phyloP scores from a whole-genome alignment of 1,139 yeast genomes.

The Blastobotrys proliferans region DNA sequence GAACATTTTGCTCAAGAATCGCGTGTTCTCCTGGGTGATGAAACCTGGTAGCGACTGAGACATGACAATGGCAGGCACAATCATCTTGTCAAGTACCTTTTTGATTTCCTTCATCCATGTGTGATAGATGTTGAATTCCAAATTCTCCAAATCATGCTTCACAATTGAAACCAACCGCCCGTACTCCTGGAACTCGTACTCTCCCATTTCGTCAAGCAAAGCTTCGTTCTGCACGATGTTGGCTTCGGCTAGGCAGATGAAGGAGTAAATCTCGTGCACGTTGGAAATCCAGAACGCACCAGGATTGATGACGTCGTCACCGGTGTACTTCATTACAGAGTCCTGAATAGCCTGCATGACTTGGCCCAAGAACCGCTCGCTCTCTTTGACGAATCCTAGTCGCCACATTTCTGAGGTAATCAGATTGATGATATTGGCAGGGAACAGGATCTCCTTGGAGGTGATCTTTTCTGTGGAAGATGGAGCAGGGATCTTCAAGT shows the following conservation, averaged over 20 bases:
- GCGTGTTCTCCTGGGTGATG: conserved; percentile 81
- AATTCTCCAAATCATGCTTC: conserved; percentile 88
- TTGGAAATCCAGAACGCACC: conserved; percentile 99
- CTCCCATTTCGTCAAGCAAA: conserved; percentile 79
- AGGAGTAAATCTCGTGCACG: conserved; percentile 92
- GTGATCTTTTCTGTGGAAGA: conserved; percentile 78
- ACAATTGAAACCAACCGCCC: conserved; percentile 86
- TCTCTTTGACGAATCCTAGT: conserved; percentile 85
- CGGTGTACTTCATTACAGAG: conserved; percentile 45
- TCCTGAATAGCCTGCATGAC: conserved; percentile 85
- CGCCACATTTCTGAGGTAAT: conserved; percentile 98
- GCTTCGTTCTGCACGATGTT: conserved; percentile 82
- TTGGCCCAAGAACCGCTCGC: conserved; percentile 88
- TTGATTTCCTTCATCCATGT: conserved; percentile 98
- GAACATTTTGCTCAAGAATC: conserved; percentile 81
- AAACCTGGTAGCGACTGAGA: conserved; percentile 97
- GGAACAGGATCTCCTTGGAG: conserved; percentile 90
- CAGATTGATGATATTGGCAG: conserved; percentile 90
- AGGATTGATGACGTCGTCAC: conserved; percentile 82
- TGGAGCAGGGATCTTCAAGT: conserved; percentile 83
- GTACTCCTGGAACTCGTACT: conserved; percentile 85
- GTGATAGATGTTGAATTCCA: conserved; percentile 90
- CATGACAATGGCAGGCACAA: conserved; percentile 87
- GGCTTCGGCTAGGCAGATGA: conserved; percentile 88
- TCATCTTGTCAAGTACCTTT: conserved; percentile 85